Conservation (phyloP, 495 filamentous ascomycete species). For the Penicillium diatomitis region DNA sequence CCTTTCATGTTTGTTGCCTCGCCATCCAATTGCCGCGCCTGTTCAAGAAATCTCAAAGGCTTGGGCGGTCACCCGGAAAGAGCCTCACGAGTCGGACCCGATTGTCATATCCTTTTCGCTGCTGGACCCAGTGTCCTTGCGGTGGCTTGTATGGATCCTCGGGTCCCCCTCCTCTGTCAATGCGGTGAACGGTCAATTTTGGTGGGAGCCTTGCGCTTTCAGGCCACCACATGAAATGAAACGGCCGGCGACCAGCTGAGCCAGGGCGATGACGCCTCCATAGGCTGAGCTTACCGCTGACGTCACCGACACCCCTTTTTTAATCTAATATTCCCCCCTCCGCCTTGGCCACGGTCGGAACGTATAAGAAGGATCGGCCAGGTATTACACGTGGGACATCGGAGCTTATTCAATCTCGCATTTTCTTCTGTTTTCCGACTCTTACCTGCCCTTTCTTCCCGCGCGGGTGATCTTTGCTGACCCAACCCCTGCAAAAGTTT, state of each 20-base stretch:
- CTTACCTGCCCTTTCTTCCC: no score
- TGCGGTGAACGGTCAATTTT: no score
- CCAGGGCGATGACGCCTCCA: conserved; percentile 17
- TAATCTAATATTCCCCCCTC: background rate
- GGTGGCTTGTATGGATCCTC: no score
- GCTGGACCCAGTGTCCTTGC: no score
- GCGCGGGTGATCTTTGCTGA: background rate
- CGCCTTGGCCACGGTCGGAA: background rate
- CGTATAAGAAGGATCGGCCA: conserved; percentile 11
- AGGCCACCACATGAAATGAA: no score
- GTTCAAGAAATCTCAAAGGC: background rate
- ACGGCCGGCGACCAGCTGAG: no score
- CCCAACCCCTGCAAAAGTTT: conserved; percentile 46
- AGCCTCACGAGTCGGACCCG: conserved; percentile 1
- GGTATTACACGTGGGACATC: no score
- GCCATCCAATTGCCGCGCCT: conserved; percentile 1
- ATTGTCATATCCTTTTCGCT: no score
- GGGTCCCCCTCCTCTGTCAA: no score
- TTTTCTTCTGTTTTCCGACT: no score
- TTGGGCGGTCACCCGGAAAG: conserved; percentile 13
- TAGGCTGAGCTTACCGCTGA: conserved; percentile 12
- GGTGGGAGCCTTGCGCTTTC: no score
- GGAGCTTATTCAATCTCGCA: no score
- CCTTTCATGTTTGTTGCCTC: background rate
- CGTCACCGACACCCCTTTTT: conserved; percentile 21